phyloP scores from a whole-genome alignment of 257 asterid genomes.

The Eustoma russellianum region DNA sequence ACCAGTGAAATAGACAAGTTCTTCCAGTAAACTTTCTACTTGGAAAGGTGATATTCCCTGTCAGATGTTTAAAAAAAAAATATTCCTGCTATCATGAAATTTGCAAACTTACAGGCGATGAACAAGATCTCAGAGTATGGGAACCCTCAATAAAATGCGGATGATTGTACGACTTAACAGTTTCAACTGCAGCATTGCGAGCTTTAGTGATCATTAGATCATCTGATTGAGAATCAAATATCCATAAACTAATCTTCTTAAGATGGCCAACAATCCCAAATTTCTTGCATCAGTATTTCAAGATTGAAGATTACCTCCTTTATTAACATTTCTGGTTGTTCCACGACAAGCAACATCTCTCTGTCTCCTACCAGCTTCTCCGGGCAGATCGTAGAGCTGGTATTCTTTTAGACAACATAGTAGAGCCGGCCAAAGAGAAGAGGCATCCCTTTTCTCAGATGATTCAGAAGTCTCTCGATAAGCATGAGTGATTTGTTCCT shows the following conservation, averaged over 20 bases:
- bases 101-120: constrained; percentile 47
- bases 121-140: constrained; percentile 41
- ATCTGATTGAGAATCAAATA: constrained; percentile 18
- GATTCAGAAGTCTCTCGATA: constrained; percentile 40
- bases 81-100: neutral
- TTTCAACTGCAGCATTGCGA: constrained; percentile 19
- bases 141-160: constrained; percentile 28
- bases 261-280: constrained; percentile 6
- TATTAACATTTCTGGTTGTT: constrained; percentile 16
- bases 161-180: constrained; percentile 19
- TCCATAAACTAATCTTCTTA: constrained; percentile 25
- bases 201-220: constrained; percentile 19
- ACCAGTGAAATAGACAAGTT: neutral
- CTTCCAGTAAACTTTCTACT: neutral
- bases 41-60: neutral
- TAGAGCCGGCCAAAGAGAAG: constrained; percentile 57
- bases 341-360: constrained; percentile 15
- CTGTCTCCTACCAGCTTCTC: constrained; percentile 15
- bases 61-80: neutral
- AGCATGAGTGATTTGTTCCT: constrained; percentile 40
- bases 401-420: constrained; percentile 60
- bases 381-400: constrained; percentile 46
- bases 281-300: constrained; percentile 5
- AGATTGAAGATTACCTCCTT: constrained; percentile 13
- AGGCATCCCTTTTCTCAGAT: constrained; percentile 40